Conservation (phyloP, 2,329 filamentous ascomycete genomes). For the Aspergillus amoenus region DNA sequence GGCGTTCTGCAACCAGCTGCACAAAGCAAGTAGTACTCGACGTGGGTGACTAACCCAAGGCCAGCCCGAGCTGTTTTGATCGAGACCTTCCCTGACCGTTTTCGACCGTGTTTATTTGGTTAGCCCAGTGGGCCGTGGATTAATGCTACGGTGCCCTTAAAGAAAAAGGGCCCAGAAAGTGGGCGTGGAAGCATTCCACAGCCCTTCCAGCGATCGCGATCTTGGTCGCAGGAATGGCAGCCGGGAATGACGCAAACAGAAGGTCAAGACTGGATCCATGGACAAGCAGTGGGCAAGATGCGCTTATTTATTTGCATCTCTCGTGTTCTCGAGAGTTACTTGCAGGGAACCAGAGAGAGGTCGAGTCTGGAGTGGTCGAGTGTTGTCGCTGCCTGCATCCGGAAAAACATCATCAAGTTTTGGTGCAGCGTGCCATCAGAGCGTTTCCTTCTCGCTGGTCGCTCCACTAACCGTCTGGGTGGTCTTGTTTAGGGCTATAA, state of each 20-base stretch:
- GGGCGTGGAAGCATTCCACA: constrained; percentile 9
- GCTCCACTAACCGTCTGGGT: neutral
- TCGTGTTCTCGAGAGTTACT: neutral
- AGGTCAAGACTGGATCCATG: neutral
- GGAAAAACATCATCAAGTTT: constrained; percentile 12
- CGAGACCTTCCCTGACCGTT: neutral
- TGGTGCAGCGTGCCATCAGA: constrained; percentile 4
- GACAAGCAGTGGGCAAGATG: constrained; percentile 1
- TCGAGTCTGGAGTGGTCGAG: neutral
- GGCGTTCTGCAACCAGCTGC: neutral
- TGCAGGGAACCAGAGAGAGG: neutral
- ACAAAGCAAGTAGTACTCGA: neutral
- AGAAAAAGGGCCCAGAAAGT: neutral
- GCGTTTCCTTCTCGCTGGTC: neutral
- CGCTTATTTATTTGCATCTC: neutral
- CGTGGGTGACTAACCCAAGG: too few species aligned
- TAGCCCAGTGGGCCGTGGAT: neutral
- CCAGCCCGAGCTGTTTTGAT: too few species aligned
- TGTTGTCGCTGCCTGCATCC: constrained; percentile 11
- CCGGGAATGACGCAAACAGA: constrained; percentile 13
- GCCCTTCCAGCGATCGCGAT: neutral
- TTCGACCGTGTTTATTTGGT: neutral
- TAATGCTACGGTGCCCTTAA: constrained; percentile 9
- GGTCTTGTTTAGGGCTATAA: constrained; percentile 4
- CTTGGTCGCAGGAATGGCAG: neutral